A percentile compares a stretch with the other conserved stretches of the same genome.
Conservation (phyloP, 2,329 filamentous ascomycete genomes). For the Chaetomium strumarium region DNA sequence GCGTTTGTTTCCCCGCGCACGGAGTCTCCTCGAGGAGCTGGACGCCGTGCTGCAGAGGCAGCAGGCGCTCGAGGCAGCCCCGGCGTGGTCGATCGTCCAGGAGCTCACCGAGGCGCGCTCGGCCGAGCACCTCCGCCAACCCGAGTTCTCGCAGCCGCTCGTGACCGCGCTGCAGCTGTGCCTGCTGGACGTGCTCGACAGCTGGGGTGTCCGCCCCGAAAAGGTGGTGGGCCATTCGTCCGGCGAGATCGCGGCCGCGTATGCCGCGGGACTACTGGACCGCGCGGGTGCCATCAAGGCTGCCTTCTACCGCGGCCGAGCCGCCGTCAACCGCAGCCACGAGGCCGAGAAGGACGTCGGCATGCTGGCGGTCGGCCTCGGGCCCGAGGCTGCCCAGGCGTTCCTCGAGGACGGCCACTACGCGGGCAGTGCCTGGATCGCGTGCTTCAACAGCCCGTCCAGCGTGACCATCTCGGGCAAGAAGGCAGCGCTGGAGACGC, state of each 20-base stretch:
- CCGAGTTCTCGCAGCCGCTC: conserved; percentile 29
- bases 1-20: conserved; percentile 5
- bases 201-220: conserved; percentile 28
- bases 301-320: conserved; percentile 35
- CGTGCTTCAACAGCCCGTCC: conserved; percentile 27
- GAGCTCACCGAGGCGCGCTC: conserved; percentile 7
- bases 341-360: conserved; percentile 24
- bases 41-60: conserved; percentile 17
- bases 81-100: conserved; percentile 18
- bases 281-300: conserved; percentile 37
- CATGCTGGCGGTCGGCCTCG: conserved; percentile 30
- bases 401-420: conserved; percentile 20
- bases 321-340: conserved; percentile 9
- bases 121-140: conserved; percentile 15
- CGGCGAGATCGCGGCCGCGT: conserved; percentile 46
- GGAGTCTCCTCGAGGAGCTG: conserved; percentile 8
- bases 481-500: conserved; percentile 5
- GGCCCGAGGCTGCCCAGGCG: conserved; percentile 13
- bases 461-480: conserved; percentile 29
- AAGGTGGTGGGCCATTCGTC: conserved; percentile 43
- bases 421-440: conserved; percentile 15
- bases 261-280: conserved; percentile 40
- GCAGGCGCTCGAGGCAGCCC: conserved; percentile 10
- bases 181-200: conserved; percentile 34
- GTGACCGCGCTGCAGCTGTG: conserved; percentile 37